These are phyloP conservation scores for Adansonia rubrostipa DNA, from an alignment of 441 rosid genomes.

Conservation along the genomic window DNA sequence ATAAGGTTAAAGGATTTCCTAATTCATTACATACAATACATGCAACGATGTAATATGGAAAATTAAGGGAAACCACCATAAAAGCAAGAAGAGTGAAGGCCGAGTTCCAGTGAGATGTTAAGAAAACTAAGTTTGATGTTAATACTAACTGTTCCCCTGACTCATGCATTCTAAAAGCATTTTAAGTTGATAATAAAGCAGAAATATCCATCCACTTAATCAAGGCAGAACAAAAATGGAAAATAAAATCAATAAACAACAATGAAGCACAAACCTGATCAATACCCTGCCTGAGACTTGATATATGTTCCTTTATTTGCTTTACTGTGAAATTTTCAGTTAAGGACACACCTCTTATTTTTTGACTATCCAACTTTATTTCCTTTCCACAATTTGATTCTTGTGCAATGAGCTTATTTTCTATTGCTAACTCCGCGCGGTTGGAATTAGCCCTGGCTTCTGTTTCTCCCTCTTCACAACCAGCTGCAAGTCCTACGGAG, in stretches of 20 bases:
- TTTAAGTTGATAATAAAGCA: neutral
- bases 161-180: neutral
- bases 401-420: slow-evolving; percentile 23
- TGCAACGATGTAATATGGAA: neutral
- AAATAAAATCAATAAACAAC: slow-evolving; percentile 20
- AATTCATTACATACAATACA: neutral
- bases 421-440: slow-evolving; percentile 24
- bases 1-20: neutral
- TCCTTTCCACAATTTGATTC: slow-evolving; percentile 28
- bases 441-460: slow-evolving; percentile 21
- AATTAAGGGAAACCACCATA: neutral
- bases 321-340: slow-evolving; percentile 59
- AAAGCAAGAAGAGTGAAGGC: neutral
- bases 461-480: slow-evolving; percentile 30
- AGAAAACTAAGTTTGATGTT: neutral
- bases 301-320: slow-evolving; percentile 59
- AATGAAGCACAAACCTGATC: slow-evolving; percentile 47
- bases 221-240: neutral
- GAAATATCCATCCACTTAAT: neutral
- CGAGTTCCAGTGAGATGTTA: neutral
- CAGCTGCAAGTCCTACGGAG: slow-evolving; percentile 30
- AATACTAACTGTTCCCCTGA: neutral
- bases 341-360: slow-evolving; percentile 50
- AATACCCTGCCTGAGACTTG: slow-evolving; percentile 47
- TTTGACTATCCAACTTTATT: slow-evolving; percentile 26